Conservation (phyloP, 2,329 filamentous ascomycete genomes). For the Orbilia ellipsospora region DNA sequence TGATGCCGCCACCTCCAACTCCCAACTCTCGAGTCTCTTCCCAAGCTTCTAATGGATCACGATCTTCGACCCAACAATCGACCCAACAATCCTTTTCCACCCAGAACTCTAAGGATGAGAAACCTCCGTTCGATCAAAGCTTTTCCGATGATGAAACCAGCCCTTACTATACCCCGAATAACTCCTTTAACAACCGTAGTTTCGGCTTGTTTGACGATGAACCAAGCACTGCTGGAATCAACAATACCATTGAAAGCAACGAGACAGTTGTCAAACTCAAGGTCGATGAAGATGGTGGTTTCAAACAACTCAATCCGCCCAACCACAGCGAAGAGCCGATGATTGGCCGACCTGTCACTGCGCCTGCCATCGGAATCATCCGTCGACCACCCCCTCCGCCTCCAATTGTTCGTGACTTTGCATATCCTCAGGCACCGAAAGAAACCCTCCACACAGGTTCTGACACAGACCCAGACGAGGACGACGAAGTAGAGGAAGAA, state of each 20-base stretch:
- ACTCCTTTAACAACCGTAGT: slow-evolving; percentile 12
- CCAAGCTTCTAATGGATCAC: slow-evolving; percentile 25
- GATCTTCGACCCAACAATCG: slow-evolving; percentile 4
- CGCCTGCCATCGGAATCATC: neutral
- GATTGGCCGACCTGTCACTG: slow-evolving; percentile 30
- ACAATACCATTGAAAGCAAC: no score
- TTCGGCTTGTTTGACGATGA: slow-evolving; percentile 1
- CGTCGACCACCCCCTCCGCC: slow-evolving; percentile 8
- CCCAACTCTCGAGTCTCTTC: slow-evolving; percentile 10
- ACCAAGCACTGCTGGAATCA: no score
- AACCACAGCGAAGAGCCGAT: slow-evolving; percentile 26
- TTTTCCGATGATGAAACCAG: slow-evolving; percentile 16
- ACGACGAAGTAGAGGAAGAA: slow-evolving; percentile 15
- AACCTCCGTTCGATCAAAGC: slow-evolving; percentile 13
- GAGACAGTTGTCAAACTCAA: neutral
- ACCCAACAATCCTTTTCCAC: slow-evolving; percentile 11
- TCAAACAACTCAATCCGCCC: slow-evolving; percentile 1
- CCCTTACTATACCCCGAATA: slow-evolving; percentile 16
- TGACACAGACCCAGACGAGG: slow-evolving; percentile 43
- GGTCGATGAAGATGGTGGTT: neutral
- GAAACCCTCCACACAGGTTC: slow-evolving; percentile 30
- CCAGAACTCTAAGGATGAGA: neutral
- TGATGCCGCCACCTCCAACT: slow-evolving; percentile 49
- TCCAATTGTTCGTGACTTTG: slow-evolving; percentile 48
- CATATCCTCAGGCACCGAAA: slow-evolving; percentile 21